Evolutionary conservation across 192 early-diverging fungal genomes (phyloP).

Genomic region (Allomyces javanicus): DNA sequence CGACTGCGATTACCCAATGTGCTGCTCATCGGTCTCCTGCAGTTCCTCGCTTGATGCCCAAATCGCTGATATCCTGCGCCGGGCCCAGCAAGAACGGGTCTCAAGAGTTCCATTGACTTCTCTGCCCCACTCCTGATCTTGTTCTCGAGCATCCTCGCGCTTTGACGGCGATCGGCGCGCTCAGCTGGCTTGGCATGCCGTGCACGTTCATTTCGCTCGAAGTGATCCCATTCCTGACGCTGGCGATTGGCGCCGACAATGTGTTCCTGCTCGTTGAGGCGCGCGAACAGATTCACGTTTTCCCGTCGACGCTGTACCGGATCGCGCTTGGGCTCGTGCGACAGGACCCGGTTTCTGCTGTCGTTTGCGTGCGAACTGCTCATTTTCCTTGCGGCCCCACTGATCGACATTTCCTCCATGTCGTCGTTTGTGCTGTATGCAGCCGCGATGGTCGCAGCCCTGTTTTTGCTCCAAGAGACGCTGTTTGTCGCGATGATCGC

Average conservation of each 20-base stretch:
- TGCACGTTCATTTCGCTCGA: slow-evolving; percentile 45
- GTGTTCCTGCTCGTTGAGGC: slow-evolving; percentile 45
- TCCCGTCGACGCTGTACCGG: not conserved
- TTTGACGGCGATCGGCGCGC: slow-evolving; percentile 38
- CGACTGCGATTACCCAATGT: too few relatives aligned
- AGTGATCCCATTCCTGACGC: slow-evolving; percentile 43
- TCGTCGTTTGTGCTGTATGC: slow-evolving; percentile 44
- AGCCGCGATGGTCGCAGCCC: slow-evolving; percentile 35
- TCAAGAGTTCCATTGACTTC: too few relatives aligned
- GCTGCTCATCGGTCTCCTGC: too few relatives aligned
- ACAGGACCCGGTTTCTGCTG: slow-evolving; percentile 40
- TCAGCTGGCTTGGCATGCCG: slow-evolving; percentile 36
- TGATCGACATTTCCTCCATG: slow-evolving; percentile 46
- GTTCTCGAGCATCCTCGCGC: too few relatives aligned
- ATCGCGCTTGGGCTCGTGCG: slow-evolving; percentile 30
- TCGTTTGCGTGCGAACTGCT: slow-evolving; percentile 38
- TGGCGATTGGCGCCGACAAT: slow-evolving; percentile 48
- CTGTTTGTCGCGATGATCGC: slow-evolving; percentile 36
- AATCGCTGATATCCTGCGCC: too few relatives aligned
- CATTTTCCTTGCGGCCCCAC: slow-evolving; percentile 35
- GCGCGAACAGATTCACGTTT: slow-evolving; percentile 2
- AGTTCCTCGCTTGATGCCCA: too few relatives aligned
- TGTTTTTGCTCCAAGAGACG: slow-evolving; percentile 42
- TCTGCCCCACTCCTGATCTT: too few relatives aligned
- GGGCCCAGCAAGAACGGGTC: too few relatives aligned